These are phyloP conservation scores for Citrus unshiu DNA, from an alignment of 345 rosid genomes.

Conservation along the genomic window DNA sequence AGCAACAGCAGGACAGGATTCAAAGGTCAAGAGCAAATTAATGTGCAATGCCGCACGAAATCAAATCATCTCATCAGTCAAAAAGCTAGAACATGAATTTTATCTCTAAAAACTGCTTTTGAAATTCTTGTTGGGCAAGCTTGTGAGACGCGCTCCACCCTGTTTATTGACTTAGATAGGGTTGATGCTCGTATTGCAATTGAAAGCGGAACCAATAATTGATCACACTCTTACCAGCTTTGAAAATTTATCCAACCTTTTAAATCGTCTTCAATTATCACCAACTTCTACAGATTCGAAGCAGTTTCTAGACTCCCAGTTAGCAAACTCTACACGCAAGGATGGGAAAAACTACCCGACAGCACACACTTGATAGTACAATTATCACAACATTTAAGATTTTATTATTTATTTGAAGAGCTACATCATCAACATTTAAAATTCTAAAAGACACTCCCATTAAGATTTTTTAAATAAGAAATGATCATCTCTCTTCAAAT, in stretches of 20 bases:
- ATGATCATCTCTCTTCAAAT: too few relatives aligned
- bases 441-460: fast-evolving
- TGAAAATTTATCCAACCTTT: background rate
- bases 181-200: background rate
- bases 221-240: background rate
- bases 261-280: background rate
- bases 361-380: too few relatives aligned
- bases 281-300: background rate
- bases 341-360: too few relatives aligned
- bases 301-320: background rate
- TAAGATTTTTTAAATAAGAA: too few relatives aligned
- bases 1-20: background rate
- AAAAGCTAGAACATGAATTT: too few relatives aligned
- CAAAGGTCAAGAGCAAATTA: background rate
- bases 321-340: too few relatives aligned
- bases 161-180: background rate
- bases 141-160: background rate
- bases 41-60: too few relatives aligned
- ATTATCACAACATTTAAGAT: too few relatives aligned
- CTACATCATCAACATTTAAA: too few relatives aligned
- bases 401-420: too few relatives aligned
- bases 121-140: background rate
- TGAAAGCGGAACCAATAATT: background rate
- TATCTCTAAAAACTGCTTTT: too few relatives aligned
- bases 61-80: too few relatives aligned